Percentiles rank a stretch among this genome's conserved stretches.
Evolutionary conservation across 495 filamentous ascomycete species (phyloP).

Genomic region (Polyplosphaeria fusca): DNA sequence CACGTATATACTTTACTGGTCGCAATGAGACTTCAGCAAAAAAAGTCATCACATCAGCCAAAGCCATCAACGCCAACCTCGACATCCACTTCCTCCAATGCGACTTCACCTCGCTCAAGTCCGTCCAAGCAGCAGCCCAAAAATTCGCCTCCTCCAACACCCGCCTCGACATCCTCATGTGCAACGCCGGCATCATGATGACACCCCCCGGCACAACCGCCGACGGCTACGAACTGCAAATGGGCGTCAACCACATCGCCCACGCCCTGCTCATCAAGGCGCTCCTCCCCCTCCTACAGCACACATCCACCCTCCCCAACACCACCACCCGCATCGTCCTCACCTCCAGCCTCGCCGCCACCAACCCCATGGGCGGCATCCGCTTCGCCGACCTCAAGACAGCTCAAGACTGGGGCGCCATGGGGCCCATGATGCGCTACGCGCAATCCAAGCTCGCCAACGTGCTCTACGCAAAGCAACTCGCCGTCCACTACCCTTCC

Average conservation of each 20-base stretch:
- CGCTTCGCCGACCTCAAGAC: not conserved
- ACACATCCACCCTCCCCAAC: not conserved
- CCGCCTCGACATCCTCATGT: conserved; percentile 8
- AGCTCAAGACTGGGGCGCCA: not conserved
- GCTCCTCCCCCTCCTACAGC: conserved; percentile 1
- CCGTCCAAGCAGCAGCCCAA: conserved; percentile 6
- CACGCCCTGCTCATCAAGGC: conserved; percentile 17
- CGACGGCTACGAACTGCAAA: conserved; percentile 17
- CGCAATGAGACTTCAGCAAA: conserved; percentile 3
- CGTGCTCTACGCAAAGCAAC: conserved; percentile 57
- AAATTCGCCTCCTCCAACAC: not conserved
- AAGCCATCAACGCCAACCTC: not conserved
- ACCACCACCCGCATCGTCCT: not conserved
- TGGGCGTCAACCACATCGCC: conserved; percentile 11
- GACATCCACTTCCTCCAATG: conserved; percentile 11
- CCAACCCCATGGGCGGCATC: not conserved
- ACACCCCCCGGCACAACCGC: not conserved
- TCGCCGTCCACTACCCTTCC: conserved; percentile 57
- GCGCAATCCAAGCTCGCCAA: conserved; percentile 67
- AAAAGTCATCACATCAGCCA: not conserved
- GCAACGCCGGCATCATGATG: conserved; percentile 20
- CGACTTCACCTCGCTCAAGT: conserved; percentile 6
- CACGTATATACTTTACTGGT: conserved; percentile 13
- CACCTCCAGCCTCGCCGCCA: not conserved
- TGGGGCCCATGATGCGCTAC: conserved; percentile 47